Evolutionary conservation across 305 asterid species (phyloP).

Genomic region (Nicotiana rustica): DNA sequence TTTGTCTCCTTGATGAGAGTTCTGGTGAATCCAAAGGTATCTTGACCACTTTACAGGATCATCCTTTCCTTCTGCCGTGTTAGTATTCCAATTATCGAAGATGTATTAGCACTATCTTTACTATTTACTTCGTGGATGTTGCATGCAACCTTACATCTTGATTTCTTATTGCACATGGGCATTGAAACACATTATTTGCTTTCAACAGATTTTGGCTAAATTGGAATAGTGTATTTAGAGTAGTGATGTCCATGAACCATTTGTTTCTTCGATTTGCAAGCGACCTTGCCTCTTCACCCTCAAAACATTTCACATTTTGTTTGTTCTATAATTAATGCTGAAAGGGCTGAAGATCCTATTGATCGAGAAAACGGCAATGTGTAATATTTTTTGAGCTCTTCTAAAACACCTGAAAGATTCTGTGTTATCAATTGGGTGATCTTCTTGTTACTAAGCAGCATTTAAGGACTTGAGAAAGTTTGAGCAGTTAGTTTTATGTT

Average conservation of each 20-base stretch:
- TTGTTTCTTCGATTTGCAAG: not conserved
- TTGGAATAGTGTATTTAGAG: slow-evolving; percentile 11
- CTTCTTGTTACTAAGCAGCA: not conserved
- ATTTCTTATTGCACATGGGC: not conserved
- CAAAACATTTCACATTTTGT: not conserved
- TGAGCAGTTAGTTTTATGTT: not conserved
- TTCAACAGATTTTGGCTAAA: not conserved
- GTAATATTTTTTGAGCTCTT: not conserved
- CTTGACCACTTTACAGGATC: slow-evolving; percentile 5
- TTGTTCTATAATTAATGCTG: slow-evolving; percentile 15
- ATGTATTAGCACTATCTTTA: slow-evolving; percentile 4
- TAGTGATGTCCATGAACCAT: not conserved
- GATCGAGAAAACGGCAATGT: not conserved
- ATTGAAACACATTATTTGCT: not conserved
- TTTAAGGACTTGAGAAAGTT: slow-evolving; percentile 9
- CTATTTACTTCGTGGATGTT: not conserved
- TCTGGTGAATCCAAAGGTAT: slow-evolving; percentile 73
- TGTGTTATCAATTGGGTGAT: not conserved
- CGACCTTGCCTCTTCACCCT: not conserved
- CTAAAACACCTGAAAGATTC: not conserved
- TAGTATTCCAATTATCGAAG: slow-evolving; percentile 23
- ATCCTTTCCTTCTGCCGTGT: not conserved
- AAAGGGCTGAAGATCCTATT: not conserved
- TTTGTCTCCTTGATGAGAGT: slow-evolving; percentile 77
- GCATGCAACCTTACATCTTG: not conserved